Evolutionary conservation across 176 grass and related monocot species (phyloP), one percentile per base, ranked within the genome.

Genomic region (Triticum monococcum): DNA sequence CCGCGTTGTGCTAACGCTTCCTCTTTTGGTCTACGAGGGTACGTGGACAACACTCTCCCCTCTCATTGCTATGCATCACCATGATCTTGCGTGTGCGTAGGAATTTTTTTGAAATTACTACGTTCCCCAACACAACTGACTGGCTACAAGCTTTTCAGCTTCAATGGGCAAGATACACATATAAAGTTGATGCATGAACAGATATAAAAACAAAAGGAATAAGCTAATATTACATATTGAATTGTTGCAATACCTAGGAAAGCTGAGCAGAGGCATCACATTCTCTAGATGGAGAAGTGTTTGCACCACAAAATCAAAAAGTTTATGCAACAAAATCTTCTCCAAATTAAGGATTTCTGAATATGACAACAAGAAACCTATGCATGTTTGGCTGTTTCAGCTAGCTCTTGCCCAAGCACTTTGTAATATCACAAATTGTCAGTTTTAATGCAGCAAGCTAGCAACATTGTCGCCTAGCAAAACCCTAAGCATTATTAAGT

Each of bases 381-480:
- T 56, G 92, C 93, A 40, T 40, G 38, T 40, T 38, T 38, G 37
- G 37, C 90, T 90, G 88, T 82, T 78, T 90, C 92, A 56, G 97
- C 94, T 8, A 38, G 8, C 82, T 90, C 90, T 9, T 89, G 3
- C 86, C 79, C 96, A 88, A 63, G 92, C 90, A 50, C 86, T 94
- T 90, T 86, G 92, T 91, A 38, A 56, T 91, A 79, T 98, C 90
- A 78, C 91, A 96, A 94, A 94, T 91, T 76, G 90, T 94, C 79
- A 38, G 90, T 84, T 98, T 98, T 61, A 92, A 96, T 83, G 90
- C 84, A 88, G 92, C 46, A 48, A 48, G 46, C 46, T 0, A 16
- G 13, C 90, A 57, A 96, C 97, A 72, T 38, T 1, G 1, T 38
- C 8, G 8, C 37, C 37, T 38, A 9, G 37, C 37, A 38, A 38